Conservation (phyloP, 768 basidiomycete species). For the Royoungia palumana region DNA sequence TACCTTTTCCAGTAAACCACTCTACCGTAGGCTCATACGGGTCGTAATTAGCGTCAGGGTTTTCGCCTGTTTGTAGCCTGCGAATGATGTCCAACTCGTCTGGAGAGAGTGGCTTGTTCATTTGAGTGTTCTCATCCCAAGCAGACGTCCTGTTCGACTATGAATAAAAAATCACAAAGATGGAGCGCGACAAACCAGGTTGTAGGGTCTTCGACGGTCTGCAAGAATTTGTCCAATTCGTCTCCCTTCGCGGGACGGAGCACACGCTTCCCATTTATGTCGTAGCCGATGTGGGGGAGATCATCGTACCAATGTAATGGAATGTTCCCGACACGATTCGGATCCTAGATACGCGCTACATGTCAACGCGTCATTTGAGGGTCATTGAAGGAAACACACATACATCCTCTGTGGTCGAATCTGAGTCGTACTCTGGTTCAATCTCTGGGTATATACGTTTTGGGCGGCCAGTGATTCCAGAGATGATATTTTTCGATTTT, state of each 20-base stretch:
- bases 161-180: conserved; percentile 2
- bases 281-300: conserved; percentile 97
- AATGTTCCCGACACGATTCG: conserved; percentile 93
- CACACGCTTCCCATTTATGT: conserved; percentile 91
- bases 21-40: conserved; percentile 92
- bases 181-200: conserved; percentile 60
- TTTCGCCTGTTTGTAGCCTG: conserved; percentile 85
- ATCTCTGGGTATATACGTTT: conserved; percentile 86
- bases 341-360: conserved; percentile 50
- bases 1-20: conserved; percentile 97
- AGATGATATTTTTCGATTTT: conserved; percentile 64
- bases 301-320: conserved; percentile 99
- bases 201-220: conserved; percentile 87
- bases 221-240: conserved; percentile 94
- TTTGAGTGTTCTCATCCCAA: conserved; percentile 84
- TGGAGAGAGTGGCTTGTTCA: conserved; percentile 79
- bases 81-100: conserved; percentile 96
- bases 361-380: background rate
- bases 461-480: conserved; percentile 78
- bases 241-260: conserved; percentile 93
- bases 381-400: conserved; percentile 27
- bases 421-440: conserved; percentile 87
- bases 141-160: conserved; percentile 70
- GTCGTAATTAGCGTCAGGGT: conserved; percentile 86
- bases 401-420: conserved; percentile 91